Evolutionary conservation across 805 yeast genomes (phyloP).

Genomic region (Wickerhamomyces subpelliculosus): DNA sequence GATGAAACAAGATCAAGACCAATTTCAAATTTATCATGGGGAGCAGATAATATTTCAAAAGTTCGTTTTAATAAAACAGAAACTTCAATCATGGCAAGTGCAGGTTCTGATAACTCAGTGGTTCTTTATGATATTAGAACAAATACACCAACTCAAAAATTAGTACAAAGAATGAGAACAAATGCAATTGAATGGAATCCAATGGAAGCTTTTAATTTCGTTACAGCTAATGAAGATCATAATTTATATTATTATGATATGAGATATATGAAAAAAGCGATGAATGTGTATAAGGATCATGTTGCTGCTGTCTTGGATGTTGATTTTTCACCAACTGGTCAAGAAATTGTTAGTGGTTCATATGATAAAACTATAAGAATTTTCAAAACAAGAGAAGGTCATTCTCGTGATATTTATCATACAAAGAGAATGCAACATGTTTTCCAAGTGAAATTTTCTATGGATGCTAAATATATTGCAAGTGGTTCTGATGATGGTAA

Average conservation of each 20-base stretch:
- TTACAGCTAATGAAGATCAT: slow-evolving; percentile 90
- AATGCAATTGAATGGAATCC: slow-evolving; percentile 95
- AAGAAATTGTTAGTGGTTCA: slow-evolving; percentile 90
- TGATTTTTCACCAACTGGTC: slow-evolving; percentile 96
- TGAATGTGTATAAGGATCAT: slow-evolving; percentile 89
- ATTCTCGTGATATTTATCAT: slow-evolving; percentile 91
- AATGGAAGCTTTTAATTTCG: slow-evolving; percentile 93
- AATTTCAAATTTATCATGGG: slow-evolving; percentile 81
- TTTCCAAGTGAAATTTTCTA: slow-evolving; percentile 74
- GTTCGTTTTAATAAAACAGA: slow-evolving; percentile 89
- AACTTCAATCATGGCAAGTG: slow-evolving; percentile 79
- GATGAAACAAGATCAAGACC: slow-evolving; percentile 77
- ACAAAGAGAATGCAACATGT: slow-evolving; percentile 97
- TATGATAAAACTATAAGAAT: slow-evolving; percentile 91
- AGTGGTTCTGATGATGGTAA: slow-evolving; percentile 97
- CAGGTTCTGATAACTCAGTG: slow-evolving; percentile 86
- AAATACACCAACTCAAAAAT: slow-evolving; percentile 85
- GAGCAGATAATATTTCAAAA: slow-evolving; percentile 80
- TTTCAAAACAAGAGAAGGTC: slow-evolving; percentile 72
- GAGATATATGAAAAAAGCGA: slow-evolving; percentile 79
- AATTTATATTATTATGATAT: slow-evolving; percentile 93
- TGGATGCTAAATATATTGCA: slow-evolving; percentile 82
- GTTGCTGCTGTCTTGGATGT: slow-evolving; percentile 93
- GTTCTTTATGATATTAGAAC: slow-evolving; percentile 89
- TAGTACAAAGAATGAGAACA: slow-evolving; percentile 74